Conservation (phyloP, 495 filamentous ascomycete genomes). For the Bombardia bombarda region DNA sequence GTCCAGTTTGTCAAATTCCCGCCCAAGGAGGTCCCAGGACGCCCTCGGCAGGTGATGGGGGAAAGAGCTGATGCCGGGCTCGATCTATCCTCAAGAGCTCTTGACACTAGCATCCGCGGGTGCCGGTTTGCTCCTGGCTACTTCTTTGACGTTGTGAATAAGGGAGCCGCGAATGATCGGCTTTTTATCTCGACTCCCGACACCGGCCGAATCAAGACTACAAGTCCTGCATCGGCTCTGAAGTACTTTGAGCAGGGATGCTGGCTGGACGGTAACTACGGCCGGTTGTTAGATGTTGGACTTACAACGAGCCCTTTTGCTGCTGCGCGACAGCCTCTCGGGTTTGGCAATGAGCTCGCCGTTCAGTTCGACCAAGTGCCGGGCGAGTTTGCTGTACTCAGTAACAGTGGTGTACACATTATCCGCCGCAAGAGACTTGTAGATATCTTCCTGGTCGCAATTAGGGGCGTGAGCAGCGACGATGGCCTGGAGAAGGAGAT, state of each 20-base stretch:
- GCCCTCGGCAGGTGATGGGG: slow-evolving; percentile 2
- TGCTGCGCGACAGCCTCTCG: slow-evolving; percentile 59
- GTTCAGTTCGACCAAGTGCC: slow-evolving; percentile 80
- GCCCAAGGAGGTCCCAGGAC: slow-evolving; percentile 39
- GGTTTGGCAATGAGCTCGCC: slow-evolving; percentile 92
- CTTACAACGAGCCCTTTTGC: slow-evolving; percentile 61
- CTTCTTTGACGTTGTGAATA: slow-evolving; percentile 72
- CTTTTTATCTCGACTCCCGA: slow-evolving; percentile 86
- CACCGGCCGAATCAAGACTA: slow-evolving; percentile 65
- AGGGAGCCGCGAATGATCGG: slow-evolving; percentile 43
- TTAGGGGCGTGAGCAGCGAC: slow-evolving; percentile 61
- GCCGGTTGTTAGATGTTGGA: slow-evolving; percentile 63
- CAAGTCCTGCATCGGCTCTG: slow-evolving; percentile 38
- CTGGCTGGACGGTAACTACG: slow-evolving; percentile 55
- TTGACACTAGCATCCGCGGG: slow-evolving; percentile 49
- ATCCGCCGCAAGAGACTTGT: slow-evolving; percentile 77
- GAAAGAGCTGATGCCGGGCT: slow-evolving; percentile 18
- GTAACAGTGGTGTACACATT: slow-evolving; percentile 79
- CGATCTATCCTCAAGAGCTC: slow-evolving; percentile 36
- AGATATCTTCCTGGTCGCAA: slow-evolving; percentile 81
- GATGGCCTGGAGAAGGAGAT: slow-evolving; percentile 75
- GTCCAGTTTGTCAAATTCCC: slow-evolving; percentile 92
- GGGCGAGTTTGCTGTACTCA: slow-evolving; percentile 82
- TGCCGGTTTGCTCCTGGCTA: slow-evolving; percentile 78
- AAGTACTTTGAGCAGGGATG: slow-evolving; percentile 63